A percentile compares a stretch with the other conserved stretches of the same genome.
Evolutionary conservation across 176 grass and related monocot species (phyloP).

Genomic region (Echinochloa phyllopogon): DNA sequence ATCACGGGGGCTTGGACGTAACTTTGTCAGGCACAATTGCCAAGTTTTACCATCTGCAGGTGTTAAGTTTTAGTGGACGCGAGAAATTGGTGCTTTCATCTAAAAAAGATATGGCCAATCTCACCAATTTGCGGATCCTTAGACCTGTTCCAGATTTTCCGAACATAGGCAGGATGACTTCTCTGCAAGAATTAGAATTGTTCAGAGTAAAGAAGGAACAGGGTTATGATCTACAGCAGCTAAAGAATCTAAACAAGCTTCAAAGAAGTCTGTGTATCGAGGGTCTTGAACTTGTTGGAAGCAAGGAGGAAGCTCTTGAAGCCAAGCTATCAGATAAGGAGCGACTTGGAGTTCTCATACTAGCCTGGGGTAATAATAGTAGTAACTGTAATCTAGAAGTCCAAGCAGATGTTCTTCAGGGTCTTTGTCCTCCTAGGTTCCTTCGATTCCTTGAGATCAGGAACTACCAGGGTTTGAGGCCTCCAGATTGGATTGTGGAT

Average conservation of each 20-base stretch:
- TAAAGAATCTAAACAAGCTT: too few relatives aligned
- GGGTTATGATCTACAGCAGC: too few relatives aligned
- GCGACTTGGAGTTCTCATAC: neutral
- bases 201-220: neutral
- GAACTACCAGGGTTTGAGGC: too few relatives aligned
- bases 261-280: too few relatives aligned
- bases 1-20: neutral
- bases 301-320: neutral
- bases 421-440: neutral
- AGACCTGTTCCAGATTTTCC: neutral
- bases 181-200: neutral
- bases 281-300: neutral
- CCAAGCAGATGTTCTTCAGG: neutral
- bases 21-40: neutral
- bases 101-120: neutral
- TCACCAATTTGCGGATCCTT: neutral
- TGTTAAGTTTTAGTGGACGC: neutral
- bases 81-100: fast-evolving
- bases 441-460: neutral
- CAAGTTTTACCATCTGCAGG: neutral
- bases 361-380: neutral
- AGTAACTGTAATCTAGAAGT: neutral
- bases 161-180: neutral
- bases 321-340: neutral
- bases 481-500: too few relatives aligned